phyloP scores from a whole-genome alignment of 1,284 basidiomycete genomes.

The Irpex lacteus region DNA sequence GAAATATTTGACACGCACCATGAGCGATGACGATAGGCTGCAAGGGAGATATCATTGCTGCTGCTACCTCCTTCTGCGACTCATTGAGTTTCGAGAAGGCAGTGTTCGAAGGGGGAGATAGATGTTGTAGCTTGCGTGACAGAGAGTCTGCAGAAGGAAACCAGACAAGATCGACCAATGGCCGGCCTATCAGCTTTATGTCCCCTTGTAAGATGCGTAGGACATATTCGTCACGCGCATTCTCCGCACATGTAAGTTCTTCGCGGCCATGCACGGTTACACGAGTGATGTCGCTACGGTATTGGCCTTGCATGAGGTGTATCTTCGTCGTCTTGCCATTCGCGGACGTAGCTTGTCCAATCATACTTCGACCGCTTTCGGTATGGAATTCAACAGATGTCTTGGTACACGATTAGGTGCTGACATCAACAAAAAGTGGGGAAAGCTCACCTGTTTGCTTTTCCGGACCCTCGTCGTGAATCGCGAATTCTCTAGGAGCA shows the following conservation, averaged over 20 bases:
- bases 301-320: conserved; percentile 3
- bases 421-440: neutral
- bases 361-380: neutral
- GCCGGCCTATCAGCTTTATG: neutral
- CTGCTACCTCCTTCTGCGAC: conserved; percentile 10
- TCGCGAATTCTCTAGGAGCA: conserved; percentile 7
- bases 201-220: conserved; percentile 3
- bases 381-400: conserved; percentile 5
- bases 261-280: conserved; percentile 16
- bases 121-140: neutral
- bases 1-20: conserved; percentile 1
- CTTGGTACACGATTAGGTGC: neutral
- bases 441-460: conserved; percentile 3
- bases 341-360: conserved; percentile 4
- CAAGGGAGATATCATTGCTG: conserved; percentile 9
- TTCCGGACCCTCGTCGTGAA: conserved; percentile 10
- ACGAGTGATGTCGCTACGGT: conserved; percentile 8
- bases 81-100: conserved; percentile 7
- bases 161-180: conserved; percentile 12
- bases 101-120: neutral
- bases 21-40: conserved; percentile 13
- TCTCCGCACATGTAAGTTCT: conserved; percentile 15
- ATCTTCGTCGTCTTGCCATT: conserved; percentile 5
- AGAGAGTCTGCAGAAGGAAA: conserved; percentile 1
- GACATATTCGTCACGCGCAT: conserved; percentile 14